Evolutionary conservation across 148 eudicot genomes (phyloP), one percentile per base, ranked within the genome.

Genomic region (Cornus kousa): DNA sequence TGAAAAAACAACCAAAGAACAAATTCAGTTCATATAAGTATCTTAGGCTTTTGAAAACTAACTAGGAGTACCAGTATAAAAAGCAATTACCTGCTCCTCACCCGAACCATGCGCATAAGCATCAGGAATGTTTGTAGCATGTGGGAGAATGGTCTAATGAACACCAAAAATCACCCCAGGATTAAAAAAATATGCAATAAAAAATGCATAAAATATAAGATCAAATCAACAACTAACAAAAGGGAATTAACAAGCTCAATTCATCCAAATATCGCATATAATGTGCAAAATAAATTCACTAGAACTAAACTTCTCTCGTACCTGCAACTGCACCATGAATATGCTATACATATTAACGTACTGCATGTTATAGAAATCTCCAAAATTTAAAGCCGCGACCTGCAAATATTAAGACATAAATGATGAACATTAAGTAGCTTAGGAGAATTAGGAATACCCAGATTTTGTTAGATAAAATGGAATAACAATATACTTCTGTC

Each of bases 281-380:
- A 53, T 11, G 8, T 50, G 57, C 57, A 8, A 28, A 35, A 35
- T 11, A 48, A 48, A 8, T 48, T 48, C 59, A 24, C 13, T 24
- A 62, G 13, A 24, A n/a, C 6, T n/a, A 24, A n/a, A n/a, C 14
- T 73, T 23, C 40, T 59, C 69, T 75, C 46, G 53, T 81, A 90
- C 99, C 99, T 96, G 99, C 83, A 93, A 81, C 82, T 93, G 99
- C 80, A 79, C 90, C 85, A 93, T 93, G 85, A 93, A 96, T 74
- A 93, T 85, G 57, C 75, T 83, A 85, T 90, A 96, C 93, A 90
- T 89, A 60, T 90, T 96, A 43, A 85, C 92, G 82, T 90, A 95
- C 79, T 95, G 99, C 67, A 62, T n/a, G 77, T 93, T 83, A 80
- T 91, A 95, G 79, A 90, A 93, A 72, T 95, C 97, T 23, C 99